These are phyloP conservation scores for Colletotrichum noveboracense DNA, from an alignment of 2,329 filamentous ascomycete genomes.

Conservation along the genomic window DNA sequence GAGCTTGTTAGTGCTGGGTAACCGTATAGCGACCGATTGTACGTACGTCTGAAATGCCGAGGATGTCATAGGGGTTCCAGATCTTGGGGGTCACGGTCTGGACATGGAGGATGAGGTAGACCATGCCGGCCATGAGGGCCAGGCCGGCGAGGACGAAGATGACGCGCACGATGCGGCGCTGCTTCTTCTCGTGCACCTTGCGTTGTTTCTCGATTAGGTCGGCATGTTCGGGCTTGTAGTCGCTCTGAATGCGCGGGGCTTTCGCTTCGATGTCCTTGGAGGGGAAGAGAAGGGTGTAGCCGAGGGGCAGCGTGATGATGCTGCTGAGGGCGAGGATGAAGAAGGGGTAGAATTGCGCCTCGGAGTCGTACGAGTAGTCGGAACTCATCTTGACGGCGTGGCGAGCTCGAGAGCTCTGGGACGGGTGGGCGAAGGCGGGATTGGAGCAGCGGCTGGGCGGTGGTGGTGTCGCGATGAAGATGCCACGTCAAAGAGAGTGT, in stretches of 20 bases:
- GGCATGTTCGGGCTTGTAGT: slow-evolving; percentile 82
- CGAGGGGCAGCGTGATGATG: slow-evolving; percentile 88
- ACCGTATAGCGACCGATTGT: background rate
- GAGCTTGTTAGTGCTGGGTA: slow-evolving; percentile 5
- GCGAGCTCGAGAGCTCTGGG: slow-evolving; percentile 35
- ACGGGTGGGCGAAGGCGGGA: background rate
- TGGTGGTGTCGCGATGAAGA: background rate
- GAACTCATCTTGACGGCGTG: slow-evolving; percentile 73
- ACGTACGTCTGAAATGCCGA: slow-evolving; percentile 81
- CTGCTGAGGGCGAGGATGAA: slow-evolving; percentile 92
- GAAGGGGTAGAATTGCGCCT: slow-evolving; percentile 98
- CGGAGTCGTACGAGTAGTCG: slow-evolving; percentile 98
- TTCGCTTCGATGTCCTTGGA: slow-evolving; percentile 79
- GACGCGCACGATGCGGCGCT: slow-evolving; percentile 85
- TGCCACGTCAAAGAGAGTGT: background rate
- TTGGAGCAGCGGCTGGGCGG: background rate
- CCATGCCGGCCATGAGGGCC: slow-evolving; percentile 85
- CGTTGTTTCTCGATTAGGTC: slow-evolving; percentile 84
- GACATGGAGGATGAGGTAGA: slow-evolving; percentile 86
- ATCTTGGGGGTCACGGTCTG: slow-evolving; percentile 75
- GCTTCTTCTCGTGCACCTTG: slow-evolving; percentile 86
- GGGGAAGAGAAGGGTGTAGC: slow-evolving; percentile 84
- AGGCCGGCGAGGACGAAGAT: slow-evolving; percentile 79
- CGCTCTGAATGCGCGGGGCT: slow-evolving; percentile 80
- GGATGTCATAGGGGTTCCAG: slow-evolving; percentile 97